Evolutionary conservation across 208 protist species (phyloP).

Genomic region (Leishmania aethiopica): DNA sequence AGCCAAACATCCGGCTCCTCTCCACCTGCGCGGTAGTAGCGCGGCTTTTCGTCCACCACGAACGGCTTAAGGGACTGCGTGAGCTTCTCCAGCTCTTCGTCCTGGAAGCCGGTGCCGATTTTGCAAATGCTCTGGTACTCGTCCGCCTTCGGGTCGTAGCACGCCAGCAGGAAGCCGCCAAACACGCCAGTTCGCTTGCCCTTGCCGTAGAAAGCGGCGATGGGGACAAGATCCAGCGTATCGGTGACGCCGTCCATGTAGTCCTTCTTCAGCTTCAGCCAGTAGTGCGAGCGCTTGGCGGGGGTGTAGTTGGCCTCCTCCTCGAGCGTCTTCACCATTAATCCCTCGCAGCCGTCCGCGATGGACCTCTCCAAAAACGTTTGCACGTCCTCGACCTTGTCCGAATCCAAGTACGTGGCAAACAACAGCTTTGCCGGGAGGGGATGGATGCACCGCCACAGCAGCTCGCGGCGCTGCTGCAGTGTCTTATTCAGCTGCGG

Average conservation of each 20-base stretch:
- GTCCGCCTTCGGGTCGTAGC: conserved; percentile 97
- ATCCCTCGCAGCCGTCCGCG: conserved; percentile 92
- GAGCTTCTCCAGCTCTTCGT: conserved; percentile 91
- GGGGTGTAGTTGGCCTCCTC: conserved; percentile 96
- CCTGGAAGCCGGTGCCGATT: conserved; percentile 97
- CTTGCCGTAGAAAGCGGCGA: conserved; percentile 98
- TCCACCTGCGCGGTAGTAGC: conserved; percentile 78
- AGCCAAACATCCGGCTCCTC: conserved; percentile 97
- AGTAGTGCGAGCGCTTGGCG: conserved; percentile 95
- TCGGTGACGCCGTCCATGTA: conserved; percentile 98
- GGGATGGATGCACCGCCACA: conserved; percentile 81
- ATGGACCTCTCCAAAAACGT: conserved; percentile 96
- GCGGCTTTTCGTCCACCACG: conserved; percentile 57
- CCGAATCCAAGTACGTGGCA: conserved; percentile 85
- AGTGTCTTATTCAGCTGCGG: conserved; percentile 89
- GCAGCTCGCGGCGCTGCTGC: conserved; percentile 69
- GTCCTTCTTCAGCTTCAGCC: conserved; percentile 99
- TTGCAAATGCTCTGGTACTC: conserved; percentile 98
- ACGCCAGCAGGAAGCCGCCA: conserved; percentile 98
- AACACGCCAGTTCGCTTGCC: conserved; percentile 98
- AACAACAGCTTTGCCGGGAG: conserved; percentile 83
- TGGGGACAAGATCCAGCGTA: conserved; percentile 98
- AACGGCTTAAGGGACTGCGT: conserved; percentile 63
- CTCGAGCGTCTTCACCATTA: conserved; percentile 99
- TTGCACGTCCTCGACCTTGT: conserved; percentile 94